Conservation (phyloP, 768 basidiomycete genomes). For the Paxillus ammoniavirescens region DNA sequence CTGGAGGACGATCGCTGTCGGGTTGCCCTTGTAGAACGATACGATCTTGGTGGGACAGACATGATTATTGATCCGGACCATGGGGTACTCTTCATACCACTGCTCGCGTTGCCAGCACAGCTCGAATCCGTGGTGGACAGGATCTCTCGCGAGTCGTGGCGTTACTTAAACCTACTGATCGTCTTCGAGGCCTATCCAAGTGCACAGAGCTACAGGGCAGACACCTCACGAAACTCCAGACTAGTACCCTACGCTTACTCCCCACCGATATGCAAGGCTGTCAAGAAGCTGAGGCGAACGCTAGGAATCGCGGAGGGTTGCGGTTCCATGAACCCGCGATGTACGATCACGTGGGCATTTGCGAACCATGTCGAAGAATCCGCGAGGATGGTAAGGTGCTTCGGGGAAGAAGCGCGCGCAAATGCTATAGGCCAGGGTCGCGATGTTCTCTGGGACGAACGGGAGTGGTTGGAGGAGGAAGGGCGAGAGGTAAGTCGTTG, state of each 20-base stretch:
- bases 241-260: constrained; percentile 48
- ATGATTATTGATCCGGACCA: constrained; percentile 65
- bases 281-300: constrained; percentile 66
- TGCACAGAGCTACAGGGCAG: constrained; percentile 33
- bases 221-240: constrained; percentile 7
- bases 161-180: constrained; percentile 51
- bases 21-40: constrained; percentile 65
- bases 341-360: constrained; percentile 56
- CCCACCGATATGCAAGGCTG: constrained; percentile 63
- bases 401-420: constrained; percentile 57
- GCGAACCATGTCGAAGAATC: constrained; percentile 59
- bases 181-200: constrained; percentile 69
- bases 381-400: constrained; percentile 51
- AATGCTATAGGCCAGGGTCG: constrained; percentile 39
- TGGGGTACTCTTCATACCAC: constrained; percentile 49
- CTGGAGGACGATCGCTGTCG: constrained; percentile 44
- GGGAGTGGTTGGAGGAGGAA: constrained; percentile 63
- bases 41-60: constrained; percentile 56
- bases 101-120: constrained; percentile 49
- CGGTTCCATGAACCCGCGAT: constrained; percentile 44
- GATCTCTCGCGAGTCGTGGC: constrained; percentile 62
- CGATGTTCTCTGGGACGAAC: constrained; percentile 50
- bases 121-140: constrained; percentile 42
- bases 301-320: constrained; percentile 62
- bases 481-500: constrained; percentile 43